Base-by-base conservation (phyloP, 345 rosid species). In the Eucalyptus tenuipes region DNA sequence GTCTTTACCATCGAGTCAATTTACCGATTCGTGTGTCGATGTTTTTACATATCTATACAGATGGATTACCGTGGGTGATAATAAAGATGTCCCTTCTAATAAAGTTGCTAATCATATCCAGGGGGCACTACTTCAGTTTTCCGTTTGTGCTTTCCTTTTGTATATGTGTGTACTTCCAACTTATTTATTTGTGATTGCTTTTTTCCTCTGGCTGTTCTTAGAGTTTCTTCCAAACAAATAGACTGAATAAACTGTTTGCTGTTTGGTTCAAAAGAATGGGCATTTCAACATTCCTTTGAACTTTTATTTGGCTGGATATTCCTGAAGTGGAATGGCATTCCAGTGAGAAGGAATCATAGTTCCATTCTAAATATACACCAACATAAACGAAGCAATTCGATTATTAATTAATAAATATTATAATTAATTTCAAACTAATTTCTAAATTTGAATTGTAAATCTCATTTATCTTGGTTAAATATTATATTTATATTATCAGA, bases 191-290 rank as follows among this genome's bases (percentile, higher is more conserved):
- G 37, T n/a, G 37, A 31, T 64, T 29, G 5, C 18, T n/a, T n/a
- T 59, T 25, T 0, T 57, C 29, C 29, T 22, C 64, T 61, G 16
- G 37, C 16, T n/a, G 71, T 64, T 29, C 31, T 64, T 61, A 13
- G 71, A 7, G 37, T 64, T 64, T 64, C 71, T n/a, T 31, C 1
- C 0, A 1, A 64, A 0, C 0, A 64, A 13, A 29, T 14, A 64
- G 10, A 29, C 17, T n/a, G 0, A 31, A 29, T 13, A 64, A 29
- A 0, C 18, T 64, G 71, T n/a, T n/a, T 64, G 71, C 33, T n/a
- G 37, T 13, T 64, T n/a, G 33, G 71, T 64, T 64, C 18, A 64
- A 64, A n/a, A 64, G 33, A 64, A 64, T 29, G 31, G 13, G 24
- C 80, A 68, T 31, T 33, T 64, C 75, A 17, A 33, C 42, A 31